Evolutionary conservation across 805 yeast species (phyloP), one percentile per base, ranked within the genome.

Genomic region (Yamadazyma sp.): DNA sequence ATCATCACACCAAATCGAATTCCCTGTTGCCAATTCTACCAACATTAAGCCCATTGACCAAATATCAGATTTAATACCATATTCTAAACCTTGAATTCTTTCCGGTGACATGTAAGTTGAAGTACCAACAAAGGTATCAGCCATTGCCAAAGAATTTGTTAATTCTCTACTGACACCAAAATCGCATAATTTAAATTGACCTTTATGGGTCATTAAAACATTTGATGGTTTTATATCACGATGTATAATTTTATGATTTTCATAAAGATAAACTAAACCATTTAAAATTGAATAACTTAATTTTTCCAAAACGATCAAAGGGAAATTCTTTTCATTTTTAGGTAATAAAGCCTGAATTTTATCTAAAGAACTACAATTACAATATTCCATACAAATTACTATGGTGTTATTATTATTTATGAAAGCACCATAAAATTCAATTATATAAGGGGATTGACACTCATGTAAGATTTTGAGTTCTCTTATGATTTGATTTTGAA

Each of bases 121-220:
- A 0, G 99, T 93, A 1, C 99, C 99, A 7, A 93, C 98, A 68
- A 93, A 93, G 0, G 98, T 93, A 52, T 93, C 96, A 0, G 97
- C 98, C 65, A 65, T 60, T 20, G 72, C 71, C 39, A 93, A 75
- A 1, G 98, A 93, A 59, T 91, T 88, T 38, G 86, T 85, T 33
- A 93, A 70, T 54, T 88, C 96, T 41, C 96, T 79, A 20, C 89
- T 80, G 5, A 93, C 99, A 15, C 99, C 99, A 65, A 93, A 93
- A 60, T 93, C 99, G 62, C 98, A 89, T 16, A 93, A 70, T 58
- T 89, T 93, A 47, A 93, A 79, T 45, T 82, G 83, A 17, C 98
- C 98, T 44, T 70, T 75, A 25, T 88, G 82, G 42, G 86, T 88
- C 61, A 93, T 76, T 32, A 93, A 67, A 7, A 93, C 96, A 58